Evolutionary conservation across 1,284 basidiomycete species (phyloP), one percentile per base, ranked within the genome.

Genomic region (Microbotryomycetes sp.): DNA sequence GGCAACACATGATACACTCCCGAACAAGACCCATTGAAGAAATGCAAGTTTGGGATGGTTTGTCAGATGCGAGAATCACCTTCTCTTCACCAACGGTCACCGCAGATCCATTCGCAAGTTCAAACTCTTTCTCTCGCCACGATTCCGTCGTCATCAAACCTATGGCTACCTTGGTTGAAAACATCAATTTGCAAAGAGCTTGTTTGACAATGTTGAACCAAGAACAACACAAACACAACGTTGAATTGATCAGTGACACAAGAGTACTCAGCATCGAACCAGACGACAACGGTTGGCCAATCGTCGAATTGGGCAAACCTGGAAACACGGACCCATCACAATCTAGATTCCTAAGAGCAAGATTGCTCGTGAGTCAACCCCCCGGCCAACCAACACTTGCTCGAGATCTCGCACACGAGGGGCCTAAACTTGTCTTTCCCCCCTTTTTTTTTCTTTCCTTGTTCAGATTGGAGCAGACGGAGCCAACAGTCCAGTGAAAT

Each of bases 401-500:
- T 58, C 64, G 48, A 3, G 48, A 47, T n/a, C 19, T 36, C 2
- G 15, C 49, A 50, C 32, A 49, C 36, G 1, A 26, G n/a, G n/a
- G 6, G 15, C 47, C 7, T 47, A 42, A 7, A 49, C 22, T 5
- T 28, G 26, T 31, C 50, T 25, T n/a, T 16, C 15, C 14, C 28
- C 42, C 26, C 54, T 49, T 30, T 4, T 47, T 31, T 30, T 67
- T 47, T 53, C 54, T 54, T 42, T 70, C 45, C 60, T 47, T 63
- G 69, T 49, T 58, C 70, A 93, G 86, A 84, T 98, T 47, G 94
- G 96, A 25, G 96, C 96, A 6, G 96, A 98, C 72, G 96, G 96
- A 0, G 86, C 86, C 73, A 93, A 92, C 74, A 97, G 92, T 1
- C 94, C 94, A 7, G 96, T 97, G 19, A 84, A 92, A 53, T 77